Conservation (phyloP, 768 basidiomycete genomes). For the Cubamyces sp. region DNA sequence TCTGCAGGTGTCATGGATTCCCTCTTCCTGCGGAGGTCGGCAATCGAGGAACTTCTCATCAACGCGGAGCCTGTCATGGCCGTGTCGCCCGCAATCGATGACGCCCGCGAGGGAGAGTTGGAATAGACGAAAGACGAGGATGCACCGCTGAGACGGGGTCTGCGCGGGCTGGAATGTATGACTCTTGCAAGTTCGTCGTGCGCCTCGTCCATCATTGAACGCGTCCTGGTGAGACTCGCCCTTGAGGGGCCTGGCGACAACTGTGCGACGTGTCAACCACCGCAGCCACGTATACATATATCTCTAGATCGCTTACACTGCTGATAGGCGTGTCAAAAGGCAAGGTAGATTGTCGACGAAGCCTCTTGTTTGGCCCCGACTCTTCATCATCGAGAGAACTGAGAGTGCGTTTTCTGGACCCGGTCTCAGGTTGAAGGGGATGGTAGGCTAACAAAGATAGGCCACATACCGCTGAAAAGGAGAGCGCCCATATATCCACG, state of each 20-base stretch:
- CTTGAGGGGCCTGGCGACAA: conserved; percentile 9
- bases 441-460: not conserved
- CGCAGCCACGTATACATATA: not conserved
- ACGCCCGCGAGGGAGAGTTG: conserved; percentile 15
- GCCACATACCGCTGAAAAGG: conserved; percentile 4
- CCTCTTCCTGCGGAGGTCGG: conserved; percentile 16
- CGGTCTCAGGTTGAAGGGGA: conserved; percentile 5
- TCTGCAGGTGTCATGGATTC: conserved; percentile 17
- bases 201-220: conserved; percentile 9
- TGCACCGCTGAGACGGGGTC: conserved; percentile 10
- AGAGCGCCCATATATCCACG: not conserved
- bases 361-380: conserved; percentile 7
- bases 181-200: conserved; percentile 11
- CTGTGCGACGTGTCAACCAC: conserved; percentile 11
- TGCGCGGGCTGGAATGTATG: conserved; percentile 7
- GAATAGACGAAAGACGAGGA: conserved; percentile 17
- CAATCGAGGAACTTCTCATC: conserved; percentile 15
- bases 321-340: conserved; percentile 13
- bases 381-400: conserved; percentile 12
- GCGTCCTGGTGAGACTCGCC: conserved; percentile 7
- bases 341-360: conserved; percentile 14
- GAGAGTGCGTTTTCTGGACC: conserved; percentile 17
- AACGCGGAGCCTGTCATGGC: conserved; percentile 8
- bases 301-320: not conserved
- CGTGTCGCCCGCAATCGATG: conserved; percentile 17